phyloP scores from a whole-genome alignment of 1,139 yeast species.

The Wickerhamomyces sp. region DNA sequence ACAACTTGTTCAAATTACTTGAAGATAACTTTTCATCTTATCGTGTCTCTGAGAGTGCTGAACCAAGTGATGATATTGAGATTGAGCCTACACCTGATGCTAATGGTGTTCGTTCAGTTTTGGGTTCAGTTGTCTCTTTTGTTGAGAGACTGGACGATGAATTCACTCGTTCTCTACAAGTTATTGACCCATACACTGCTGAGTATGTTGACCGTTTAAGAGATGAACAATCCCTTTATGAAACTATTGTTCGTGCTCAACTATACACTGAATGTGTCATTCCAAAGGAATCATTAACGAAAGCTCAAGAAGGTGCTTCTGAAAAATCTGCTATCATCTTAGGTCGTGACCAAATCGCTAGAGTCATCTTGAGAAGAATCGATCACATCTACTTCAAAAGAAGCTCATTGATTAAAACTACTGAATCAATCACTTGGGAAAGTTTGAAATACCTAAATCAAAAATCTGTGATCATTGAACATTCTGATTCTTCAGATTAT shows the following conservation, averaged over 20 bases:
- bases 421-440: conserved; percentile 73
- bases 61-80: conserved; percentile 75
- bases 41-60: conserved; percentile 75
- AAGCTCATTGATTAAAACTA: conserved; percentile 59
- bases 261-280: conserved; percentile 70
- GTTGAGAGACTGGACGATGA: conserved; percentile 96
- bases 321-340: neutral
- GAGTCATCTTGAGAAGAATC: conserved; percentile 79
- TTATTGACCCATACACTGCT: conserved; percentile 90
- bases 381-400: conserved; percentile 96
- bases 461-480: conserved; percentile 24
- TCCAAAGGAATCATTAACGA: conserved; percentile 32
- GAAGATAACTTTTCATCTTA: conserved; percentile 56
- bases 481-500: conserved; percentile 30
- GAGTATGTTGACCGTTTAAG: conserved; percentile 89
- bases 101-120: conserved; percentile 64
- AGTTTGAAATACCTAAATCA: conserved; percentile 30
- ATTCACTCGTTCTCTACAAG: conserved; percentile 80
- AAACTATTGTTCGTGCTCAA: conserved; percentile 79
- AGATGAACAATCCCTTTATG: conserved; percentile 78
- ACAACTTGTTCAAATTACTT: conserved; percentile 59
- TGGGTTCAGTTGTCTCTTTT: conserved; percentile 81
- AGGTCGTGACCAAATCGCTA: conserved; percentile 54
- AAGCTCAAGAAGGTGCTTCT: conserved; percentile 31
- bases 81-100: conserved; percentile 64